Evolutionary conservation across 805 yeast genomes (phyloP).

Genomic region (Candida gorgasii): DNA sequence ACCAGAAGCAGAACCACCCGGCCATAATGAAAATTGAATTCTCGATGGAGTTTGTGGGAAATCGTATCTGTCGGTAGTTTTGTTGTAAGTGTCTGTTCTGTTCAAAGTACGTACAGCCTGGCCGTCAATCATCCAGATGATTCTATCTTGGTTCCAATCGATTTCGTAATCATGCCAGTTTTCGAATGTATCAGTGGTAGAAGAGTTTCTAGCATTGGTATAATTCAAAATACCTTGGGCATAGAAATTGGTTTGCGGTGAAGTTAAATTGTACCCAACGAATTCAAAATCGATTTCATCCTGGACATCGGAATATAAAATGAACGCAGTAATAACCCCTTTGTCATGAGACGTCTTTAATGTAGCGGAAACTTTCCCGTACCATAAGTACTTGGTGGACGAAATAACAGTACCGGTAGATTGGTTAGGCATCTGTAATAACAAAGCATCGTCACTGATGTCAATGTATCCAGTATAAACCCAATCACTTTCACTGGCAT

Average conservation of each 20-base stretch:
- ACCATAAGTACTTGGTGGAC: slow-evolving; percentile 81
- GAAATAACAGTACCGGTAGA: slow-evolving; percentile 79
- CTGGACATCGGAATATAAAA: slow-evolving; percentile 77
- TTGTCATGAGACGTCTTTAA: slow-evolving; percentile 70
- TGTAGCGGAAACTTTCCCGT: slow-evolving; percentile 72
- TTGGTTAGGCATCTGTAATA: slow-evolving; percentile 74
- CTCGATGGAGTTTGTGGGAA: slow-evolving; percentile 77
- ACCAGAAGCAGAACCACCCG: slow-evolving; percentile 61
- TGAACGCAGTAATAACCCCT: slow-evolving; percentile 85
- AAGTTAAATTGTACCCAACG: slow-evolving; percentile 70
- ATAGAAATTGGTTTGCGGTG: slow-evolving; percentile 78
- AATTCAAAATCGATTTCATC: slow-evolving; percentile 91
- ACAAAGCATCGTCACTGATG: slow-evolving; percentile 50
- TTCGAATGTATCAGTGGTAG: slow-evolving; percentile 56
- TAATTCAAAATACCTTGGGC: slow-evolving; percentile 72
- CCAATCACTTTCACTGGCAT: slow-evolving; percentile 69
- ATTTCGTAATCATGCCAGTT: slow-evolving; percentile 74
- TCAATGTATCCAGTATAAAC: slow-evolving; percentile 62
- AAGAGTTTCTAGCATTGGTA: slow-evolving; percentile 51
- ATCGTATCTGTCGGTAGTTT: slow-evolving; percentile 54
- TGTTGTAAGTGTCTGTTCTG: slow-evolving; percentile 60
- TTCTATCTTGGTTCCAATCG: slow-evolving; percentile 77
- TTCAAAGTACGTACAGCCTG: slow-evolving; percentile 61
- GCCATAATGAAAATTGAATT: slow-evolving; percentile 76
- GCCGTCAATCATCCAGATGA: slow-evolving; percentile 77